These are phyloP conservation scores for Leccinum imitatum DNA, from an alignment of 768 basidiomycete genomes.

Conservation along the genomic window DNA sequence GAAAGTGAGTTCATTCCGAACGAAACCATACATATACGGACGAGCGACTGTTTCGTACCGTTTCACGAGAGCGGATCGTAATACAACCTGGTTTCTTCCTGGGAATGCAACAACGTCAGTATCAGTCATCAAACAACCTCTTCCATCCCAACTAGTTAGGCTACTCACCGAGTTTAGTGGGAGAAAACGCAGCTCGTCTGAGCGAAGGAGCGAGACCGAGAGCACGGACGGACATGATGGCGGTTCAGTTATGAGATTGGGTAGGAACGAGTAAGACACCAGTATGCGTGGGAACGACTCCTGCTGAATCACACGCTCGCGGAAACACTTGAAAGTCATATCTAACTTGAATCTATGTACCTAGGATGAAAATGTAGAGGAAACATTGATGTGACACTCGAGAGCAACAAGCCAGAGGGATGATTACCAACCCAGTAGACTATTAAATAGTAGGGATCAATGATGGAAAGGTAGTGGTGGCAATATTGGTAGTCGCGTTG, in stretches of 20 bases:
- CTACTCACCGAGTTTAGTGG: constrained; percentile 9
- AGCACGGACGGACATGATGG: constrained; percentile 48
- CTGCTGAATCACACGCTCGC: constrained; percentile 14
- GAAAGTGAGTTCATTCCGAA: not conserved
- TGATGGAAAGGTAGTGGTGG: constrained; percentile 5
- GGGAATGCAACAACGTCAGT: not conserved
- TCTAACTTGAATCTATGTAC: constrained; percentile 3
- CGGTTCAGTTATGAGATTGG: constrained; percentile 16
- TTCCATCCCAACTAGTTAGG: not conserved
- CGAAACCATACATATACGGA: not conserved
- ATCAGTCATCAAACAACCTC: not conserved
- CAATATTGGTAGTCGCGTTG: constrained; percentile 3
- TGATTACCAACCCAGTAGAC: constrained; percentile 1
- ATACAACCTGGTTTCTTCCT: constrained; percentile 45
- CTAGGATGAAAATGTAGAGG: not conserved
- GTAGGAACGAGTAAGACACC: not conserved
- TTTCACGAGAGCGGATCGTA: constrained; percentile 35
- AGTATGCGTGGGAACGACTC: constrained; percentile 21
- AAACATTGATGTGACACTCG: constrained; percentile 9
- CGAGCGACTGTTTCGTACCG: constrained; percentile 33
- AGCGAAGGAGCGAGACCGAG: constrained; percentile 59
- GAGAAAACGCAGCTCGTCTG: constrained; percentile 46
- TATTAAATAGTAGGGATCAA: not conserved
- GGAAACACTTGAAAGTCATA: not conserved
- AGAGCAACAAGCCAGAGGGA: constrained; percentile 13